A percentile compares a stretch with the other conserved stretches of the same genome.
These are phyloP conservation scores for Ganoderma meredithae DNA, from an alignment of 1,284 basidiomycete genomes.

Conservation along the genomic window DNA sequence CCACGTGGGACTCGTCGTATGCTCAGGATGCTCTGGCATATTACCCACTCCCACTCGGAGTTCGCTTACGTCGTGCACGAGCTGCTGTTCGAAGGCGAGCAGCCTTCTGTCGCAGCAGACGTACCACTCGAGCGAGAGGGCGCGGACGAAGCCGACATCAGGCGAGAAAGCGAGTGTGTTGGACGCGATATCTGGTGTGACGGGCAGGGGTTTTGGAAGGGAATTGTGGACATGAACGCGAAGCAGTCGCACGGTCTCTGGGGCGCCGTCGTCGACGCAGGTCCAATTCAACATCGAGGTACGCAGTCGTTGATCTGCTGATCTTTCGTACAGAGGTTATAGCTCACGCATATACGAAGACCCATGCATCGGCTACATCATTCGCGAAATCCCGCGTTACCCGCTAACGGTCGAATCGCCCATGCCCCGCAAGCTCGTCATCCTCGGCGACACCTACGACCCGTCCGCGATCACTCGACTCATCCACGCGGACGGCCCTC, in stretches of 20 bases:
- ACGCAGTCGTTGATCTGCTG: slow-evolving; percentile 29
- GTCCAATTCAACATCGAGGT: slow-evolving; percentile 86
- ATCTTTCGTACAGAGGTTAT: no score
- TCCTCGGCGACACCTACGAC: slow-evolving; percentile 74
- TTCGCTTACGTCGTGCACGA: slow-evolving; percentile 86
- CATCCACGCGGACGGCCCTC: slow-evolving; percentile 43
- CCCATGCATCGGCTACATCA: slow-evolving; percentile 84
- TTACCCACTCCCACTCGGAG: slow-evolving; percentile 72
- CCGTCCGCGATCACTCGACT: slow-evolving; percentile 64
- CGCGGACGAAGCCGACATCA: slow-evolving; percentile 40
- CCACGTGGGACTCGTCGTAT: slow-evolving; percentile 85
- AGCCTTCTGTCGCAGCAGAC: slow-evolving; percentile 52
- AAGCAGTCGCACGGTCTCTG: slow-evolving; percentile 34
- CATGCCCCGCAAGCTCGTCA: slow-evolving; percentile 55
- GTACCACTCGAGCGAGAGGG: slow-evolving; percentile 39
- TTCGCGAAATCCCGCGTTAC: slow-evolving; percentile 65
- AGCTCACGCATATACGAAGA: slow-evolving; percentile 51
- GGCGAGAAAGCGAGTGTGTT: slow-evolving; percentile 70
- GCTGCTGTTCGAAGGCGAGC: slow-evolving; percentile 66
- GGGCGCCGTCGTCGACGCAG: slow-evolving; percentile 65
- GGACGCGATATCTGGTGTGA: slow-evolving; percentile 72
- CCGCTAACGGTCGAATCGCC: slow-evolving; percentile 42
- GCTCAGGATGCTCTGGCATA: slow-evolving; percentile 74
- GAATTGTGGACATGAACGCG: slow-evolving; percentile 43
- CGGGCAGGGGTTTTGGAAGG: slow-evolving; percentile 76